A percentile compares a stretch with the other conserved stretches of the same genome.
Conservation (phyloP, 306 rosid species). For the Cotoneaster glaucophyllus region DNA sequence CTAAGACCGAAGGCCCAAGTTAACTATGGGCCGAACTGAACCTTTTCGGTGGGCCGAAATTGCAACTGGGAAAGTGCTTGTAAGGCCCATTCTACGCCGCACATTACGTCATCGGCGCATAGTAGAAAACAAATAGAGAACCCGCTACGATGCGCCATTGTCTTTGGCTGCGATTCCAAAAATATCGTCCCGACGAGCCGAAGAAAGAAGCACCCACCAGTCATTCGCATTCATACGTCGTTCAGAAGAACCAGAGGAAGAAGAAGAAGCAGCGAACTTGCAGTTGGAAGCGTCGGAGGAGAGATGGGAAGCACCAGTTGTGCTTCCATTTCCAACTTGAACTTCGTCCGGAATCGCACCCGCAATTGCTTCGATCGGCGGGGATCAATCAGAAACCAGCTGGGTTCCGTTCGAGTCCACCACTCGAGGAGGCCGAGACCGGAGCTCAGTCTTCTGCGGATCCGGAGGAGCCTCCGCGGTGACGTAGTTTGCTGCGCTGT, state of each 20-base stretch:
- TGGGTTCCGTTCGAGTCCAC: conserved; percentile 28
- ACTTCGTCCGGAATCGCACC: conserved; percentile 20
- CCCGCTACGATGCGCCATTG: conserved; percentile 9
- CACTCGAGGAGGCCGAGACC: conserved; percentile 19
- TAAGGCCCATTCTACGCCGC: background rate
- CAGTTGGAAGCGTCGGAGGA: background rate
- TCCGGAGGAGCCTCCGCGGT: conserved; percentile 5
- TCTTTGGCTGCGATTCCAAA: conserved; percentile 1
- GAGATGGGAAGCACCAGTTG: conserved; percentile 52
- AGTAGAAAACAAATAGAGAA: background rate
- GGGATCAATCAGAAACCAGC: conserved; percentile 28
- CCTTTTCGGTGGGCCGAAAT: background rate
- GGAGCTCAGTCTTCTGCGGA: conserved; percentile 19
- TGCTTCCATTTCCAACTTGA: conserved; percentile 43
- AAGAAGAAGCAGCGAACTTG: background rate
- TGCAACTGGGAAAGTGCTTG: background rate
- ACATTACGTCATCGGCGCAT: background rate
- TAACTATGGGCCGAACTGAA: background rate
- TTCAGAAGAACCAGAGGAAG: background rate
- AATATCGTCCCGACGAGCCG: conserved; percentile 22
- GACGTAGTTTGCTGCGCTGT: conserved; percentile 56
- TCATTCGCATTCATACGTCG: background rate
- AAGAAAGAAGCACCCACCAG: conserved; percentile 30
- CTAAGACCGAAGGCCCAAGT: background rate
- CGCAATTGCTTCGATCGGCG: conserved; percentile 13